These are phyloP conservation scores for Magnolia changhungtana DNA, from an alignment of 164 flowering plant genomes.

Conservation along the genomic window DNA sequence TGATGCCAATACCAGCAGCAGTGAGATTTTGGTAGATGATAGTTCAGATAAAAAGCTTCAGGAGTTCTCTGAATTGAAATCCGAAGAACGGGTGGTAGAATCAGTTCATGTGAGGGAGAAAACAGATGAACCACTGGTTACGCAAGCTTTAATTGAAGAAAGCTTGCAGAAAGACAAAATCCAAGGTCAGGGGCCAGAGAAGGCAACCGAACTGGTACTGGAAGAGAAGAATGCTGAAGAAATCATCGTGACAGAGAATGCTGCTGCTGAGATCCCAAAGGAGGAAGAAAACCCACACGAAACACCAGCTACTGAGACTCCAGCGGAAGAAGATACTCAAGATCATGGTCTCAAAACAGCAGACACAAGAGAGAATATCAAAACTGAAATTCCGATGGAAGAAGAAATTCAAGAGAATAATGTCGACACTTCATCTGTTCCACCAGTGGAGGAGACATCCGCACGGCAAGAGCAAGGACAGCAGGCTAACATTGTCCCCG, in stretches of 20 bases:
- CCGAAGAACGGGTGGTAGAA: background rate
- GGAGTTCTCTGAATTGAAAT: background rate
- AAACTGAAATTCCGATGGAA: background rate
- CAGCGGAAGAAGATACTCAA: background rate
- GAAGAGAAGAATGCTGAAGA: background rate
- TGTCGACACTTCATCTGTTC: background rate
- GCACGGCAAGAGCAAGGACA: background rate
- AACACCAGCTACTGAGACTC: background rate
- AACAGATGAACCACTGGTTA: background rate
- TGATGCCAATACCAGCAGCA: background rate
- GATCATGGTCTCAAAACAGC: background rate
- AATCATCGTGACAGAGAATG: background rate
- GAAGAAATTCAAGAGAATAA: background rate
- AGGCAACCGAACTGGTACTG: background rate
- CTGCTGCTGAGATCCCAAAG: background rate
- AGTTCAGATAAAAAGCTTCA: background rate
- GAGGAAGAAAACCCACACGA: background rate
- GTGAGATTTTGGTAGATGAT: background rate
- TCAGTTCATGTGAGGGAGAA: background rate
- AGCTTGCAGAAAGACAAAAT: background rate
- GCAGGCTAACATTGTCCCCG: background rate
- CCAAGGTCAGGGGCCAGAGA: background rate
- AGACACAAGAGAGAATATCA: background rate
- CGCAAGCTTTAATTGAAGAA: constrained; percentile 2
- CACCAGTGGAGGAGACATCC: background rate